These are phyloP conservation scores for Tricholoma matsutake DNA, from an alignment of 768 basidiomycete genomes.

Conservation along the genomic window DNA sequence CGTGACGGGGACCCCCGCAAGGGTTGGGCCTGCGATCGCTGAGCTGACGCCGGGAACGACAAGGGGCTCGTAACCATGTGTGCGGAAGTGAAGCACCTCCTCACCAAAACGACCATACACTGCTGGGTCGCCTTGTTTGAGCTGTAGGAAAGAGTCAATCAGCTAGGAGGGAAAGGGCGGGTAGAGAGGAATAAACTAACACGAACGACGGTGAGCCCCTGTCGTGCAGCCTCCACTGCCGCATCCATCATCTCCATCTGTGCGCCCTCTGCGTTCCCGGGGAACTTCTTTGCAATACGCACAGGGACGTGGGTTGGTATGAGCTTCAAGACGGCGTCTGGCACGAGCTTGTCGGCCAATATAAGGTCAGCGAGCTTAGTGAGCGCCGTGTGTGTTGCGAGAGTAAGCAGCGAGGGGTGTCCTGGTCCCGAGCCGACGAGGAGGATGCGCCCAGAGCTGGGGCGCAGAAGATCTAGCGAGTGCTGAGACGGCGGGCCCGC, in stretches of 20 bases:
- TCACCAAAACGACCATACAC: slow-evolving; percentile 95
- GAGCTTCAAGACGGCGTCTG: slow-evolving; percentile 78
- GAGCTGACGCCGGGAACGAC: slow-evolving; percentile 90
- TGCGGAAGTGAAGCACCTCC: slow-evolving; percentile 89
- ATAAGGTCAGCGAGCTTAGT: slow-evolving; percentile 82
- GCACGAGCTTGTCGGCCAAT: slow-evolving; percentile 95
- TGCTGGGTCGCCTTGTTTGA: slow-evolving; percentile 97
- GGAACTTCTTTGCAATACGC: slow-evolving; percentile 94
- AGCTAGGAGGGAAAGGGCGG: background rate
- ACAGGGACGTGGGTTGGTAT: slow-evolving; percentile 73
- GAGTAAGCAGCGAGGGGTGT: slow-evolving; percentile 87
- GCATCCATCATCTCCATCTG: slow-evolving; percentile 94
- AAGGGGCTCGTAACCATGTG: slow-evolving; percentile 77
- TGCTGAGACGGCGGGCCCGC: slow-evolving; percentile 24
- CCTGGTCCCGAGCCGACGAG: slow-evolving; percentile 96
- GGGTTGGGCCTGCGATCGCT: slow-evolving; percentile 84
- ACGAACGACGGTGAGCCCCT: slow-evolving; percentile 83
- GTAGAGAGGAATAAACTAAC: slow-evolving; percentile 40
- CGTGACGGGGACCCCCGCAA: slow-evolving; percentile 91
- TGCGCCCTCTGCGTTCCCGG: slow-evolving; percentile 93
- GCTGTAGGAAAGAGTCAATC: slow-evolving; percentile 34
- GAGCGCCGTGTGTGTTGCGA: slow-evolving; percentile 79
- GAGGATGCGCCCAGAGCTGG: slow-evolving; percentile 63
- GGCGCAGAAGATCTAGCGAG: slow-evolving; percentile 32
- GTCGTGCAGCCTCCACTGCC: slow-evolving; percentile 76